These are phyloP conservation scores for Colletotrichum higginsianum DNA, from an alignment of 2,329 filamentous ascomycete species.

Conservation along the genomic window DNA sequence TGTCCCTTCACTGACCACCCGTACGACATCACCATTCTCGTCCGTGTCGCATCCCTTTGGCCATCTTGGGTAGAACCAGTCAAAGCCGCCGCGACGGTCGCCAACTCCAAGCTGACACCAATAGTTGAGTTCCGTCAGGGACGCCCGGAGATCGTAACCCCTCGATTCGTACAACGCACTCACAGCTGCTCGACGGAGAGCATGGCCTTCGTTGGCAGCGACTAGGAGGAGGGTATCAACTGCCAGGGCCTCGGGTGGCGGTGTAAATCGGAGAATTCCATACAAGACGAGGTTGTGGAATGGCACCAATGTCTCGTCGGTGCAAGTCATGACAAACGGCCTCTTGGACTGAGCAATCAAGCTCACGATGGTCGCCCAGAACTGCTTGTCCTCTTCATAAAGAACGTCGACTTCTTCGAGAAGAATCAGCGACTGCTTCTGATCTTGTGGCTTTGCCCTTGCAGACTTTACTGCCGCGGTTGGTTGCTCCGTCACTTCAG, in stretches of 20 bases:
- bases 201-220: constrained; percentile 91
- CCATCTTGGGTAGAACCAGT: constrained; percentile 90
- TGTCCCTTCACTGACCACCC: constrained; percentile 86
- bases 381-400: constrained; percentile 96
- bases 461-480: constrained; percentile 8
- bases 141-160: constrained; percentile 81
- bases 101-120: constrained; percentile 98
- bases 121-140: constrained; percentile 88
- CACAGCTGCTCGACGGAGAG: constrained; percentile 78
- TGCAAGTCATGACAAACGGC: constrained; percentile 96
- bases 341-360: constrained; percentile 89
- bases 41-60: constrained; percentile 80
- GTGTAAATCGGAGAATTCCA: constrained; percentile 83
- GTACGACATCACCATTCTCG: constrained; percentile 75
- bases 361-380: constrained; percentile 86
- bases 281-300: constrained; percentile 82
- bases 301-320: constrained; percentile 87
- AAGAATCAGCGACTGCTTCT: constrained; percentile 95
- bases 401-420: constrained; percentile 94
- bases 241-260: constrained; percentile 76
- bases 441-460: constrained; percentile 60
- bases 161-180: constrained; percentile 79
- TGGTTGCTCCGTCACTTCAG: constrained; percentile 44
- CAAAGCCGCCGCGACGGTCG: constrained; percentile 87
- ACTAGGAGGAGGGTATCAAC: constrained; percentile 86